Percentiles rank a stretch among this genome's conserved stretches.
Evolutionary conservation across 148 eudicot genomes (phyloP).

Genomic region (Bassia scoparia): DNA sequence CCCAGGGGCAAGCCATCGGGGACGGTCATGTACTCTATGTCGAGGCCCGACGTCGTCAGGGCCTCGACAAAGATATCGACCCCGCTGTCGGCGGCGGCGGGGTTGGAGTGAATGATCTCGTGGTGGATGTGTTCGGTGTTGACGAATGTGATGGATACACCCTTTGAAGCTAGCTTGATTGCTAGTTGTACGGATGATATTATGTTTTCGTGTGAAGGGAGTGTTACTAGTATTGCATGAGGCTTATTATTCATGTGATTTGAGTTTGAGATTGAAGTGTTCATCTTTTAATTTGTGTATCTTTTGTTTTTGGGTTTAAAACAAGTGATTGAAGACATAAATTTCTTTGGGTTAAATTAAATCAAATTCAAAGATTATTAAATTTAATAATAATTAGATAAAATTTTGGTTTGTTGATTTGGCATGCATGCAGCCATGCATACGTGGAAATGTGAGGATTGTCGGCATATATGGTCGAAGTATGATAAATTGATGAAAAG

Average conservation of each 20-base stretch:
- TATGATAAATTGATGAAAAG: no score
- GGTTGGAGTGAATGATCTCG: constrained; percentile 23
- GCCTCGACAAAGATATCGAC: constrained; percentile 39
- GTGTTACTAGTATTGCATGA: constrained; percentile 48
- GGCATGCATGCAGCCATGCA: no score
- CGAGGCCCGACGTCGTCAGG: not conserved
- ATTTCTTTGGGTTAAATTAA: not conserved
- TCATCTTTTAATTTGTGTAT: no score
- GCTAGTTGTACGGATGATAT: constrained; percentile 57
- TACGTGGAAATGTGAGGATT: no score
- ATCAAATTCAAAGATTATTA: no score
- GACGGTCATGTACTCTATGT: constrained; percentile 25
- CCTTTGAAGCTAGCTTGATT: constrained; percentile 50
- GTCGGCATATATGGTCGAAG: no score
- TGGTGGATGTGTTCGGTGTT: constrained; percentile 59
- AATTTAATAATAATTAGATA: no score
- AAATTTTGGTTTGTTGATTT: no score
- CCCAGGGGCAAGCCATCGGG: constrained; percentile 27
- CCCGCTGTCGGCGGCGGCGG: not conserved
- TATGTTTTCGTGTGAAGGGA: constrained; percentile 58
- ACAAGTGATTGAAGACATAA: not conserved
- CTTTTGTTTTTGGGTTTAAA: no score
- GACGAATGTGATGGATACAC: constrained; percentile 66
- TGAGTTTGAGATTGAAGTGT: not conserved
- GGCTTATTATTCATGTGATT: constrained; percentile 15